phyloP scores from a whole-genome alignment of 192 early-diverging fungal species.

The Irineochytrium annulatum region DNA sequence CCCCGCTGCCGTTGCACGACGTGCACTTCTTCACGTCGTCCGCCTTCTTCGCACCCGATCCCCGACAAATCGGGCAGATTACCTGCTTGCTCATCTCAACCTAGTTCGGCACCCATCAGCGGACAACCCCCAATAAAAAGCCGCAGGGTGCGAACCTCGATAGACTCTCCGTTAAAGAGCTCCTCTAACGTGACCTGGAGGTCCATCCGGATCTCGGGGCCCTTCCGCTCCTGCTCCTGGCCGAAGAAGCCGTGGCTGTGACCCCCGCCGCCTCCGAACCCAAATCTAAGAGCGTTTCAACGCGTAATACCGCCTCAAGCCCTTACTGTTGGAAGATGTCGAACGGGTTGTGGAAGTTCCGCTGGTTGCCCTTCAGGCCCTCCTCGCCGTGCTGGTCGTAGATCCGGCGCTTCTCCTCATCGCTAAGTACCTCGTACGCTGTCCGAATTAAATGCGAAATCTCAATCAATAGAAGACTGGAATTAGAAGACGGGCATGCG shows the following conservation, averaged over 20 bases:
- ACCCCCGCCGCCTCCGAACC: slow-evolving; percentile 51
- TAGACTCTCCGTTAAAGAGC: slow-evolving; percentile 74
- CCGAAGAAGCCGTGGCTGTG: slow-evolving; percentile 17
- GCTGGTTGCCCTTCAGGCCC: slow-evolving; percentile 69
- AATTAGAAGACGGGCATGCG: too few species aligned
- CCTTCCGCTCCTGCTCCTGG: slow-evolving; percentile 70
- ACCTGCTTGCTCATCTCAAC: slow-evolving; percentile 92
- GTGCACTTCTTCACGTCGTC: slow-evolving; percentile 83
- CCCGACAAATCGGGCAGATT: slow-evolving; percentile 88
- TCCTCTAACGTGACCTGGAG: slow-evolving; percentile 87
- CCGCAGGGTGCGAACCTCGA: slow-evolving; percentile 51
- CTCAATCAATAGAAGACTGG: not conserved
- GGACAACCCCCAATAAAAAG: not conserved
- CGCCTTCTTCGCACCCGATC: slow-evolving; percentile 79
- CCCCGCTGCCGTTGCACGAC: slow-evolving; percentile 74
- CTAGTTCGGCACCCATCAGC: slow-evolving; percentile 12
- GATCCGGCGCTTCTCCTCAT: slow-evolving; percentile 85
- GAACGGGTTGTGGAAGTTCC: slow-evolving; percentile 87
- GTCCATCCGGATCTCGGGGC: slow-evolving; percentile 72
- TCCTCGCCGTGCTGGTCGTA: slow-evolving; percentile 96
- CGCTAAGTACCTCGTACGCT: slow-evolving; percentile 93
- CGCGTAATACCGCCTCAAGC: not conserved
- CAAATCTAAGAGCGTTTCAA: slow-evolving; percentile 17
- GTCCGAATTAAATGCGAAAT: slow-evolving; percentile 1
- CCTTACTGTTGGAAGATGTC: slow-evolving; percentile 89